These are phyloP conservation scores for Glycine soja DNA, from an alignment of 306 rosid species.

Conservation along the genomic window DNA sequence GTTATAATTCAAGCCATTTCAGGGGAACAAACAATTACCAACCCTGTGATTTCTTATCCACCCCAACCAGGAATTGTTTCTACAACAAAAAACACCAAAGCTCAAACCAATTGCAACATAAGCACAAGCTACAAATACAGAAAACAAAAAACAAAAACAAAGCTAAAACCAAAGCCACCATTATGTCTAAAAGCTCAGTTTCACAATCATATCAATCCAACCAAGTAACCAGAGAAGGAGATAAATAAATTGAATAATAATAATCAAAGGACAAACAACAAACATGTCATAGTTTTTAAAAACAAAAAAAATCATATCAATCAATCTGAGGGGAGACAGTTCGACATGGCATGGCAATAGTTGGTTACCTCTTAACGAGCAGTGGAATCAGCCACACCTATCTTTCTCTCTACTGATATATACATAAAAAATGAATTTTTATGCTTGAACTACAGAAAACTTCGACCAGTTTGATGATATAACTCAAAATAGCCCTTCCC, in stretches of 20 bases:
- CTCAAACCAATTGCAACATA: slow-evolving; percentile 44
- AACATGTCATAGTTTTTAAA: background rate
- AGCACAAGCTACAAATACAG: background rate
- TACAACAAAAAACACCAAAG: slow-evolving; percentile 42
- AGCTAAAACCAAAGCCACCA: too few relatives aligned
- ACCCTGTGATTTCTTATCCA: slow-evolving; percentile 79
- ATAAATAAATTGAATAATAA: background rate
- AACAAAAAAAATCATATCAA: background rate
- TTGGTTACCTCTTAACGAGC: slow-evolving; percentile 24
- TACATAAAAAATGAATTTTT: background rate
- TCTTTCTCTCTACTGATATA: background rate
- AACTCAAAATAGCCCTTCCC: slow-evolving; percentile 4
- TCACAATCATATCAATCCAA: background rate
- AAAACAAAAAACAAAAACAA: too few relatives aligned
- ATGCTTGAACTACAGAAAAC: background rate
- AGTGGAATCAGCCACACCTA: slow-evolving; percentile 27
- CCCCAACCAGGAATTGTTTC: slow-evolving; percentile 64
- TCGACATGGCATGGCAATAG: slow-evolving; percentile 4
- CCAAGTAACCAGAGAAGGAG: background rate
- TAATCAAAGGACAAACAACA: background rate
- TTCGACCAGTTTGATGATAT: slow-evolving; percentile 37
- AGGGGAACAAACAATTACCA: slow-evolving; percentile 48
- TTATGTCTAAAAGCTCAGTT: too few relatives aligned
- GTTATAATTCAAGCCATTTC: background rate
- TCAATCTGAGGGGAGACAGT: slow-evolving; percentile 2